Evolutionary conservation across 177 flowering plant species (phyloP).

Genomic region (Vitis hybrid): DNA sequence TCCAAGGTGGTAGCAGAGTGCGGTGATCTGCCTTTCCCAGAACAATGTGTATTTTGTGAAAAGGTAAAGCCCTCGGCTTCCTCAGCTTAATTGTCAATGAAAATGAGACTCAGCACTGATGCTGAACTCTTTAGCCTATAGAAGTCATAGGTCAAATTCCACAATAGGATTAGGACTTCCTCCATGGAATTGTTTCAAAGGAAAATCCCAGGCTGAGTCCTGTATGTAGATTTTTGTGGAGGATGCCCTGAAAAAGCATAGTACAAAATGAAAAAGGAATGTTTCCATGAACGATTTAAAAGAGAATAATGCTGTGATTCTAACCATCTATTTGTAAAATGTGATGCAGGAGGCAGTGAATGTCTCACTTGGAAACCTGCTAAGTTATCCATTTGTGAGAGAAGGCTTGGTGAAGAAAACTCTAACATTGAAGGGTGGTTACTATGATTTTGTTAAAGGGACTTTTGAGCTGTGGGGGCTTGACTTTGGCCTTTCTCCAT

Average conservation of each 20-base stretch:
- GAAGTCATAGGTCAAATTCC: too few species aligned
- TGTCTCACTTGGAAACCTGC: conserved; percentile 74
- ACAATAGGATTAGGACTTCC: too few species aligned
- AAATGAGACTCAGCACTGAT: too few species aligned
- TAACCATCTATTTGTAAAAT: too few species aligned
- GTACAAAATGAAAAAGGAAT: too few species aligned
- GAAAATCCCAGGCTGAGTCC: too few species aligned
- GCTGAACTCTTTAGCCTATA: too few species aligned
- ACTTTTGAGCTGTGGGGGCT: conserved; percentile 79
- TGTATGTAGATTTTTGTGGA: too few species aligned
- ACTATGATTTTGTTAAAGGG: conserved; percentile 84
- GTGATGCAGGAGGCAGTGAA: conserved; percentile 88
- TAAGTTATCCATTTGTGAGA: conserved; percentile 88
- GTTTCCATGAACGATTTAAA: too few species aligned
- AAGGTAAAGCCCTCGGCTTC: conserved; percentile 44
- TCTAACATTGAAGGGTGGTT: conserved; percentile 71
- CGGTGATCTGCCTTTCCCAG: conserved; percentile 26
- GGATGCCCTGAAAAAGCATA: too few species aligned
- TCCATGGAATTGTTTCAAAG: too few species aligned
- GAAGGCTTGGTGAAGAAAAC: conserved; percentile 79
- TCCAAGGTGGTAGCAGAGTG: conserved; percentile 52
- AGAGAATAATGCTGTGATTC: too few species aligned
- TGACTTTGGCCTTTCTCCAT: conserved; percentile 54
- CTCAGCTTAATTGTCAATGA: not conserved
- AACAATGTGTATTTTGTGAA: conserved; percentile 62